Base-by-base conservation (phyloP, 2,329 filamentous ascomycete genomes). In the Mollisiaceae sp. region DNA sequence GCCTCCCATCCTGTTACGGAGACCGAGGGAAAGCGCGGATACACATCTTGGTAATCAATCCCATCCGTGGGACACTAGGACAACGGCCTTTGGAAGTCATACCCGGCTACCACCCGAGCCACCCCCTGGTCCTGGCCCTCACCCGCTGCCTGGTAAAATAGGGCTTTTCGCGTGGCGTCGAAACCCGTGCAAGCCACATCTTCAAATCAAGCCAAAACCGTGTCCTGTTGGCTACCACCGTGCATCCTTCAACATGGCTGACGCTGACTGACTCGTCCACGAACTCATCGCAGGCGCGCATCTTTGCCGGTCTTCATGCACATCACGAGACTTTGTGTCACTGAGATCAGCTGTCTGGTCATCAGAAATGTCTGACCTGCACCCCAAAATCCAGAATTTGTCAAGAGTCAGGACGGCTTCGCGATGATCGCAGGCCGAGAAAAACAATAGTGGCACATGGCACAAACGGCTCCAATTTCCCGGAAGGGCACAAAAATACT, bases 401-500 rank as follows among this genome's bases (percentile, higher is more conserved):
- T 32, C 27, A 32, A n/a, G n/a, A 24, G n/a, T n/a, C 45, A 50
- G n/a, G n/a, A n/a, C n/a, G n/a, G n/a, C 45, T 50, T 50, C 20
- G 9, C 45, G 41, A 43, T 18, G 41, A 43, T 43, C 45, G 12
- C n/a, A 6, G 6, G 11, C 32, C 55, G 6, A 24, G 9, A 39
- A 57, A 57, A 9, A 5, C 32, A 41, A 57, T 57, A 57, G 27
- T 32, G 27, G 55, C 24, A 6, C n/a, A 14, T 11, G 18, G 8
- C 32, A n/a, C 32, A 15, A 15, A 14, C n/a, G n/a, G 14, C 18
- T 24, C 35, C 4, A 8, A 24, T 32, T 32, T n/a, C 24, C 59
- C 47, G 50, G 43, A 22, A 57, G 18, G 20, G 27, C 22, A 38
- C 18, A 43, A 56, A 62, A 56, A 56, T 62, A 56, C 27, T 54